Evolutionary conservation across 2,329 filamentous ascomycete genomes (phyloP), one percentile per base, ranked within the genome.

Genomic region (Fusarium sp.): DNA sequence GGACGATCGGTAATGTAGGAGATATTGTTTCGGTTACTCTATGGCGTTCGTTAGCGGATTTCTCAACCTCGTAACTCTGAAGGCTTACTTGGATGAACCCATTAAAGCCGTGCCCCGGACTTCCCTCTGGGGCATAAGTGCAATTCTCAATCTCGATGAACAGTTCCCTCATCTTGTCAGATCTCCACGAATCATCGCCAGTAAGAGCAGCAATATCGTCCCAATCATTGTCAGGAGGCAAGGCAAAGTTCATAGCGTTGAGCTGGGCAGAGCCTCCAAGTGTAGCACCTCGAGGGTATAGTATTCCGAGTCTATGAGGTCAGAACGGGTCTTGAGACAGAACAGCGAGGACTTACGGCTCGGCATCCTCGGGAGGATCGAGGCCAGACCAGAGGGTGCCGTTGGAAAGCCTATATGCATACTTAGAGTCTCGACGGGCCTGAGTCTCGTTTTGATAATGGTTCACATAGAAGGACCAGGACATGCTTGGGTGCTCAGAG

Each of bases 381-480:
- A 78, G 67, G 1, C 74, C 75, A 17, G 67, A 65, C 58, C 66
- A 76, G 0, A 67, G 18, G 0, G 70, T 67, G 4, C 70, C 70
- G 12, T 76, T 74, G 7, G 63, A 42, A 2, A 72, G 64, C 2
- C 48, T 33, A 12, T 77, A 77, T 3, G 66, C 70, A 38, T 52
- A 76, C 37, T 75, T 77, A 20, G 56, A 61, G 27, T 77, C 74
- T 23, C 73, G 41, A 0, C 46, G 53, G 0, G 71, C 74, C 27
- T 75, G 70, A 1, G 70, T 71, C 7, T 70, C 59, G 30, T 77
- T 73, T 37, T 67, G 78, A 73, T 89, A 90, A 76, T 91, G 89
- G 59, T 85, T 84, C 48, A 90, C 87, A 62, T 84, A 91, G 79
- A 88, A 90, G 75, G 88, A 83, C 89, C 89, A 91, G 1, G 75